Conservation (phyloP, 2,329 filamentous ascomycete species). For the Ascochyta rabiei region DNA sequence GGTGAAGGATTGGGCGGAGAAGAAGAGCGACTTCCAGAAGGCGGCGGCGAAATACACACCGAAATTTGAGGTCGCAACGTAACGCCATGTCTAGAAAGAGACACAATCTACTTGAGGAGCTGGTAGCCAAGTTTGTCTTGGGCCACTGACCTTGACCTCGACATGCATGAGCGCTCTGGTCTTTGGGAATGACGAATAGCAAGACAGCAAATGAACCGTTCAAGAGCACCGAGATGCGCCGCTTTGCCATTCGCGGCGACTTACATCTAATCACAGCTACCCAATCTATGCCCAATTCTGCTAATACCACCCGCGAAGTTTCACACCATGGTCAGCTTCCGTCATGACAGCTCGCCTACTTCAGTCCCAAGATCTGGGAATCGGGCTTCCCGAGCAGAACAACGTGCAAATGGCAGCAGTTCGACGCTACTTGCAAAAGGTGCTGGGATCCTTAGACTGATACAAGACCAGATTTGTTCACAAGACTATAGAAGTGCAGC, state of each 20-base stretch:
- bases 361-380: conserved; percentile 2
- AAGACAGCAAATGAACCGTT: neutral
- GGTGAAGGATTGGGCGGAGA: conserved; percentile 77
- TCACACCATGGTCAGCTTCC: conserved; percentile 1
- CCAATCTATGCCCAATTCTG: neutral
- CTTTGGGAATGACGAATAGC: neutral
- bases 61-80: conserved; percentile 66
- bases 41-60: conserved; percentile 86
- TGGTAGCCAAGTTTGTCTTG: neutral
- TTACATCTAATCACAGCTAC: neutral
- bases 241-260: neutral
- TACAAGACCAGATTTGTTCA: no score
- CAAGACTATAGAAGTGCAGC: no score
- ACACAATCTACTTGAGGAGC: neutral
- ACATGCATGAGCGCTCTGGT: neutral
- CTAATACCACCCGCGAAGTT: neutral
- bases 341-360: conserved; percentile 10
- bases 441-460: neutral
- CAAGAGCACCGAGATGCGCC: neutral
- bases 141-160: neutral
- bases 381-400: neutral
- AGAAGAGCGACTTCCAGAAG: conserved; percentile 85
- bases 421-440: neutral
- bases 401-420: neutral
- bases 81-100: neutral